Base-by-base conservation (phyloP, 371 early-diverging fungal genomes). In the Mortierella sp. region DNA sequence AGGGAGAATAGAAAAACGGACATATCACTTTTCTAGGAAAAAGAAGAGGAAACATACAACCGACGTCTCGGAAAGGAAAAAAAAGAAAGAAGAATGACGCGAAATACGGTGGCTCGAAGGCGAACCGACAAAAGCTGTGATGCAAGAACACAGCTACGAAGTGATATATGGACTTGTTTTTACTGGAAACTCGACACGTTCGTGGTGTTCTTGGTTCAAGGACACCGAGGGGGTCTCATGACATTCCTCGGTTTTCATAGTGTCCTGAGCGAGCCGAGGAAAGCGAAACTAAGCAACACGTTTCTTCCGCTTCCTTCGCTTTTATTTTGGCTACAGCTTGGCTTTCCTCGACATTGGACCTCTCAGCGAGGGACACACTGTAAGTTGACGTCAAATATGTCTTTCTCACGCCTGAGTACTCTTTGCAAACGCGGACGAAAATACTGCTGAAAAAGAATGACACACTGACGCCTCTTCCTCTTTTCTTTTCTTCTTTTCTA, bases 261-360 rank as follows among this genome's bases (percentile, higher is more conserved):
- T 24, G 19, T 63, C 16, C 34, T 38, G 68, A 9, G 0, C n/a
- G 68, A 68, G 3, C 38, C 24, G 3, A 42, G 44, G 24, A 42
- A 7, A 28, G 63, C 19, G 7, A 10, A 10, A 24, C 68, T 68
- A 38, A 68, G 48, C n/a, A n/a, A n/a, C n/a, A n/a, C n/a, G n/a
- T n/a, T n/a, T n/a, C n/a, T n/a, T n/a, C n/a, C n/a, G n/a, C n/a
- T n/a, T n/a, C n/a, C n/a, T n/a, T n/a, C n/a, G n/a, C n/a, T n/a
- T n/a, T n/a, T n/a, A n/a, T n/a, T n/a, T 71, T 42, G 9, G 21
- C n/a, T 26, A 60, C 44, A 82, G 86, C 75, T 70, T 85, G 79
- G 82, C 95, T 8, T 95, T 96, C 83, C 88, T 96, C 80, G 96
- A 97, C 80, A 92, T 96, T 78, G 92, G 92, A 10, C 97, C 97